phyloP scores from a whole-genome alignment of 768 basidiomycete species.

The Boletellus sp. region DNA sequence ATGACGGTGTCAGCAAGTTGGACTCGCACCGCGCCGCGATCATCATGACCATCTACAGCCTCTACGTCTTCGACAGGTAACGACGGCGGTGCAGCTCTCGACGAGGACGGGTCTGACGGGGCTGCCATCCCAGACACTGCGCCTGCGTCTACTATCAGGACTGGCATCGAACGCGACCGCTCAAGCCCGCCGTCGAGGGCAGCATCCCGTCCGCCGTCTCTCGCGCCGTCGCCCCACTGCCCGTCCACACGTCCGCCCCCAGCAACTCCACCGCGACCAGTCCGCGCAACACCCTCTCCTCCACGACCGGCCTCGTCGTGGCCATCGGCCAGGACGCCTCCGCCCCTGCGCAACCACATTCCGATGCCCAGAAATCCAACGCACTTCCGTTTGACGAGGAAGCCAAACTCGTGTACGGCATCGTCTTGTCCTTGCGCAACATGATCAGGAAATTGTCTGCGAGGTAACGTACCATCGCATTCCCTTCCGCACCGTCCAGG shows the following conservation, averaged over 20 bases:
- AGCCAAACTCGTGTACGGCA: slow-evolving; percentile 94
- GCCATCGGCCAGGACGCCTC: slow-evolving; percentile 48
- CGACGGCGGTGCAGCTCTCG: no score
- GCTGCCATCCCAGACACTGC: slow-evolving; percentile 62
- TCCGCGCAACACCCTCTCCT: slow-evolving; percentile 64
- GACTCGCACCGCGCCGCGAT: slow-evolving; percentile 35
- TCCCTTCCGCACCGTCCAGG: background rate
- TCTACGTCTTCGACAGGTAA: slow-evolving; percentile 91
- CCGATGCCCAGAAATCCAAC: slow-evolving; percentile 34
- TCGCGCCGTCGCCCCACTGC: slow-evolving; percentile 49
- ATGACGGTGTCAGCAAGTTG: background rate
- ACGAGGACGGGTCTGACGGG: background rate
- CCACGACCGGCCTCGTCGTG: slow-evolving; percentile 64
- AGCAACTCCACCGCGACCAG: slow-evolving; percentile 44
- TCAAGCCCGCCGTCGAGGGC: slow-evolving; percentile 68
- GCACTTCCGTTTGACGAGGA: slow-evolving; percentile 94
- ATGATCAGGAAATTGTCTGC: slow-evolving; percentile 95
- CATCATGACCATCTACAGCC: slow-evolving; percentile 91
- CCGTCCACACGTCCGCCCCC: slow-evolving; percentile 31
- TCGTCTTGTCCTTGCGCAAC: slow-evolving; percentile 84
- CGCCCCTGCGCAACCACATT: slow-evolving; percentile 19
- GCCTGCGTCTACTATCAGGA: slow-evolving; percentile 93
- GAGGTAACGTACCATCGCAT: slow-evolving; percentile 39
- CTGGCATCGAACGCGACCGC: slow-evolving; percentile 79
- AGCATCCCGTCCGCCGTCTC: slow-evolving; percentile 80